phyloP scores from a whole-genome alignment of 1,139 yeast genomes.

The Pichia sp. region DNA sequence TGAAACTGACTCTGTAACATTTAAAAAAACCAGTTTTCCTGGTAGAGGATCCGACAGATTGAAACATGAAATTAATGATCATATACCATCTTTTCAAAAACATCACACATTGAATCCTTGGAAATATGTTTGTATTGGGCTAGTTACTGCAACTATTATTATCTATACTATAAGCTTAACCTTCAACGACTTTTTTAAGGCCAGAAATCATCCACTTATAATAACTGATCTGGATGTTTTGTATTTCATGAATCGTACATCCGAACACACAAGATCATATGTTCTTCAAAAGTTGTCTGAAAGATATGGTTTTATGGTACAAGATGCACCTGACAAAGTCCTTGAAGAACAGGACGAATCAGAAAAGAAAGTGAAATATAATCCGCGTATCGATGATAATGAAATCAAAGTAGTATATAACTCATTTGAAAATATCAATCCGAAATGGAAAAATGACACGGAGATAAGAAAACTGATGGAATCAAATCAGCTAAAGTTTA shows the following conservation, averaged over 20 bases:
- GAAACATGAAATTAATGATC: too few species aligned
- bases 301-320: not conserved
- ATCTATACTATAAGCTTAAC: conserved; percentile 5
- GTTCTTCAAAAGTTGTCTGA: not conserved
- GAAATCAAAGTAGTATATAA: conserved; percentile 4
- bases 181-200: conserved; percentile 4
- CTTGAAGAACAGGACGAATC: not conserved
- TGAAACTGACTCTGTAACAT: not conserved
- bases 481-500: conserved; percentile 28
- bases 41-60: too few species aligned
- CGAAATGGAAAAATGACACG: conserved; percentile 28
- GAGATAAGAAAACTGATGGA: conserved; percentile 32
- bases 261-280: conserved; percentile 1
- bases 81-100: too few species aligned
- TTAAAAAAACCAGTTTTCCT: too few species aligned
- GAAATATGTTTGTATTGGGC: conserved; percentile 13
- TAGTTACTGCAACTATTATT: conserved; percentile 3
- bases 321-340: not conserved
- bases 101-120: conserved; percentile 1
- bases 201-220: not conserved
- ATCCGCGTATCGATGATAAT: conserved; percentile 6
- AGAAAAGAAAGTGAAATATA: not conserved
- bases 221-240: conserved; percentile 7
- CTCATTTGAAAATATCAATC: conserved; percentile 25
- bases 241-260: conserved; percentile 6